Evolutionary conservation across 306 rosid genomes (phyloP).

Genomic region (Begonia peltatifolia): DNA sequence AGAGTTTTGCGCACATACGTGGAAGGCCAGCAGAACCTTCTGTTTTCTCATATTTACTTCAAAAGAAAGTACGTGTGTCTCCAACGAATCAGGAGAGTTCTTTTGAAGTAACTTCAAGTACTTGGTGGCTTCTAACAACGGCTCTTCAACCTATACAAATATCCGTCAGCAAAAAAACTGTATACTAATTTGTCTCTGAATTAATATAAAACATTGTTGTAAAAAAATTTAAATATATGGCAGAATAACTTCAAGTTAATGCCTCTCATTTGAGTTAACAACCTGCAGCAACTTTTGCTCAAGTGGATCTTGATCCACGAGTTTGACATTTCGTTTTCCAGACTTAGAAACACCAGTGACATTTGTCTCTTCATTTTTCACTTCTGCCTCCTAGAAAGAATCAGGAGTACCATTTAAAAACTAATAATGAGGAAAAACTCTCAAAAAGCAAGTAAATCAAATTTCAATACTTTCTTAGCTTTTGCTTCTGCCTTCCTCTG

Average conservation of each 20-base stretch:
- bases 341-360: conserved; percentile 46
- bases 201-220: no score
- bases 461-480: conserved; percentile 65
- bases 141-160: conserved; percentile 59
- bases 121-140: conserved; percentile 73
- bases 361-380: conserved; percentile 67
- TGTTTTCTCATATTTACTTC: conserved; percentile 73
- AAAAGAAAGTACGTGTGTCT: conserved; percentile 85
- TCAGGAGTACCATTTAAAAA: conserved; percentile 6
- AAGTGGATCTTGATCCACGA: conserved; percentile 84
- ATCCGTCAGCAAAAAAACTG: not conserved
- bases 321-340: conserved; percentile 78
- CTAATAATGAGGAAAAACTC: conserved; percentile 8
- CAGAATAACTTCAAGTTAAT: no score
- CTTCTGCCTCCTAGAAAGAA: conserved; percentile 80
- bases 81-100: conserved; percentile 66
- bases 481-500: conserved; percentile 94
- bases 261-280: conserved; percentile 2
- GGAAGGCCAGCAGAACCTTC: conserved; percentile 79
- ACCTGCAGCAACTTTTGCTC: conserved; percentile 96
- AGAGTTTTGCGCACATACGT: conserved; percentile 29
- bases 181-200: no score
- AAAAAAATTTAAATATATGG: no score
- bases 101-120: conserved; percentile 94
- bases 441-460: conserved; percentile 11